Percentiles rank a stretch among this genome's conserved stretches.
Evolutionary conservation across 140 eudicot genomes (phyloP).

Genomic region (Senecio squalidus): DNA sequence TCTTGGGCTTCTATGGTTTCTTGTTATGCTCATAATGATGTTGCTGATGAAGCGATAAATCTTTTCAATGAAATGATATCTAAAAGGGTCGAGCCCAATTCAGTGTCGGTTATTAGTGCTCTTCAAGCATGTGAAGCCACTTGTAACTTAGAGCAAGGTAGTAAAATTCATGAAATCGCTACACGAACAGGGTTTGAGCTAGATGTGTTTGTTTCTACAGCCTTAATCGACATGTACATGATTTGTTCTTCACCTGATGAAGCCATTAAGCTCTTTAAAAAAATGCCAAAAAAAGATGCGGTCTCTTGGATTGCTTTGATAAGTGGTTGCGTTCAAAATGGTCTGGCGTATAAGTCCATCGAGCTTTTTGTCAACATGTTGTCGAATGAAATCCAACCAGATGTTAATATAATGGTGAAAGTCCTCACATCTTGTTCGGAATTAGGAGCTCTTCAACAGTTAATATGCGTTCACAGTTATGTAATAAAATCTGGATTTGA

Average conservation of each 20-base stretch:
- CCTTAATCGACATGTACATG: slow-evolving; percentile 75
- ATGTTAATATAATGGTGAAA: slow-evolving; percentile 41
- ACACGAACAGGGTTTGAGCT: slow-evolving; percentile 35
- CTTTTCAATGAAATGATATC: slow-evolving; percentile 47
- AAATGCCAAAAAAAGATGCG: slow-evolving; percentile 42
- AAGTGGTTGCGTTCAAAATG: slow-evolving; percentile 54
- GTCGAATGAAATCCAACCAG: slow-evolving; percentile 31
- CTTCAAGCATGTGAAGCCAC: slow-evolving; percentile 71
- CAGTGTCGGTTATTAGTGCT: slow-evolving; percentile 48
- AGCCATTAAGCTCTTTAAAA: slow-evolving; percentile 51
- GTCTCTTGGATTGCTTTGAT: slow-evolving; percentile 57
- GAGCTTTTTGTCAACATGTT: slow-evolving; percentile 47
- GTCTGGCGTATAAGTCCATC: slow-evolving; percentile 40
- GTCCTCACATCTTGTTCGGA: slow-evolving; percentile 58
- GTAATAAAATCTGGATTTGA: slow-evolving; percentile 40
- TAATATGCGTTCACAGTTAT: slow-evolving; percentile 45
- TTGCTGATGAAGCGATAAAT: slow-evolving; percentile 37
- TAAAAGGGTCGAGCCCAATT: slow-evolving; percentile 38
- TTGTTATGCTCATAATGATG: slow-evolving; percentile 62
- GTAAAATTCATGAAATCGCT: slow-evolving; percentile 52
- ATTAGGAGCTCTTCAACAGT: slow-evolving; percentile 52
- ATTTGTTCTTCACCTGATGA: slow-evolving; percentile 54
- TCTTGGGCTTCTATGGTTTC: slow-evolving; percentile 72
- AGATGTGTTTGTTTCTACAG: slow-evolving; percentile 48
- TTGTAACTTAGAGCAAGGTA: slow-evolving; percentile 41